Evolutionary conservation across 2,329 filamentous ascomycete genomes (phyloP).

Genomic region (Fusarium nurragi): DNA sequence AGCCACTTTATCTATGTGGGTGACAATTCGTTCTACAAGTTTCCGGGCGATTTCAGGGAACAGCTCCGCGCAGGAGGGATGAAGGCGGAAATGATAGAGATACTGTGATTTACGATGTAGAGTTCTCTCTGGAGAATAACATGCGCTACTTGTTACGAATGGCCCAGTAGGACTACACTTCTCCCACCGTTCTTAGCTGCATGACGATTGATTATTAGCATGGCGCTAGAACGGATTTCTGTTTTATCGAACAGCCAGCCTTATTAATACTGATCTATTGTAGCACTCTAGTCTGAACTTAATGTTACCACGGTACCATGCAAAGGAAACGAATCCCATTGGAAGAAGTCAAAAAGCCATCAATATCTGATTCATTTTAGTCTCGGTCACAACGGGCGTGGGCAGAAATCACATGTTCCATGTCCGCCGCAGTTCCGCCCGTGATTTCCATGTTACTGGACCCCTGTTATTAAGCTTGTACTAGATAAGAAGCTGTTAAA

Average conservation of each 20-base stretch:
- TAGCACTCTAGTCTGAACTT: neutral
- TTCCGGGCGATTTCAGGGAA: neutral
- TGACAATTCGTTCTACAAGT: neutral
- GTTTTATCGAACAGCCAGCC: neutral
- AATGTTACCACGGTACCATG: neutral
- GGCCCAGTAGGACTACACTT: neutral
- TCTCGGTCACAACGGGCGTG: neutral
- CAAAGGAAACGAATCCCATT: neutral
- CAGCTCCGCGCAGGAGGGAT: neutral
- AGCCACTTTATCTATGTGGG: neutral
- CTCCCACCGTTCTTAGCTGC: neutral
- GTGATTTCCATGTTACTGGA: neutral
- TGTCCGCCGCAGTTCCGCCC: neutral
- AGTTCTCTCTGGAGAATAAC: neutral
- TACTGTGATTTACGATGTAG: neutral
- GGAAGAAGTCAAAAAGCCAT: neutral
- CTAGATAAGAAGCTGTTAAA: neutral
- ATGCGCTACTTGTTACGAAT: neutral
- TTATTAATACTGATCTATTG: neutral
- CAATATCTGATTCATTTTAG: too few species aligned
- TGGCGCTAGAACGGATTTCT: neutral
- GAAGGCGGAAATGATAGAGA: neutral
- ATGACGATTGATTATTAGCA: neutral
- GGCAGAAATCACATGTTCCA: neutral
- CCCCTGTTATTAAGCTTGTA: slow-evolving; percentile 10